These are phyloP conservation scores for Dillenia turbinata DNA, from an alignment of 164 flowering plant genomes.

Conservation along the genomic window DNA sequence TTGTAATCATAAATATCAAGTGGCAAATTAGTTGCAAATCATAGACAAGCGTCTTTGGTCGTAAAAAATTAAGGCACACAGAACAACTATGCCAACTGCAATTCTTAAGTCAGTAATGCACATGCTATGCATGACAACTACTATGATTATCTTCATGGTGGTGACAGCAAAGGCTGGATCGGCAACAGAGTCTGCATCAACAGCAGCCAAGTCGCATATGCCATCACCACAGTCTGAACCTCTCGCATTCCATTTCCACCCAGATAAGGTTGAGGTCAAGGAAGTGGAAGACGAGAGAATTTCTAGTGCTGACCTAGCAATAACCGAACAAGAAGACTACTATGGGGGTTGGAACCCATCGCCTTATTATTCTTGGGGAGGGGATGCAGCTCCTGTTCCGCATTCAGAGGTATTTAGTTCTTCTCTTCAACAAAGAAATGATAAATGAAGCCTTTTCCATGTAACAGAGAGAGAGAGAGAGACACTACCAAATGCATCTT, in stretches of 20 bases:
- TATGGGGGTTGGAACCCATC: conserved; percentile 27
- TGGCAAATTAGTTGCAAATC: too few relatives aligned
- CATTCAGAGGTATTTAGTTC: conserved; percentile 11
- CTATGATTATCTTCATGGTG: conserved; percentile 9
- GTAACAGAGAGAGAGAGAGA: not conserved
- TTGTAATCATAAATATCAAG: too few relatives aligned
- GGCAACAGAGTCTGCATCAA: too few relatives aligned
- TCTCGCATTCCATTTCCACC: not conserved
- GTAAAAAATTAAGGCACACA: too few relatives aligned
- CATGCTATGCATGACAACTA: not conserved
- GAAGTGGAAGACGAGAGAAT: not conserved
- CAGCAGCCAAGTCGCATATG: conserved; percentile 2
- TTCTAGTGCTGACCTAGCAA: not conserved
- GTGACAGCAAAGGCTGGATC: too few relatives aligned
- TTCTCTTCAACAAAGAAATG: not conserved
- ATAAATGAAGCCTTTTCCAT: too few relatives aligned
- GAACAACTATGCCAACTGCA: too few relatives aligned
- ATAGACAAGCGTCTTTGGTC: too few relatives aligned
- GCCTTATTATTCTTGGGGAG: conserved; percentile 20
- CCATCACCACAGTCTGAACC: conserved; percentile 8
- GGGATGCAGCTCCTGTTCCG: conserved; percentile 22
- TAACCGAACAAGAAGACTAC: conserved; percentile 11
- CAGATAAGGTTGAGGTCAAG: not conserved
- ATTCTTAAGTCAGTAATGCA: too few relatives aligned
- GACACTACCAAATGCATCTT: not conserved